Evolutionary conservation across 257 asterid species (phyloP).

Genomic region (Gentiana straminea): DNA sequence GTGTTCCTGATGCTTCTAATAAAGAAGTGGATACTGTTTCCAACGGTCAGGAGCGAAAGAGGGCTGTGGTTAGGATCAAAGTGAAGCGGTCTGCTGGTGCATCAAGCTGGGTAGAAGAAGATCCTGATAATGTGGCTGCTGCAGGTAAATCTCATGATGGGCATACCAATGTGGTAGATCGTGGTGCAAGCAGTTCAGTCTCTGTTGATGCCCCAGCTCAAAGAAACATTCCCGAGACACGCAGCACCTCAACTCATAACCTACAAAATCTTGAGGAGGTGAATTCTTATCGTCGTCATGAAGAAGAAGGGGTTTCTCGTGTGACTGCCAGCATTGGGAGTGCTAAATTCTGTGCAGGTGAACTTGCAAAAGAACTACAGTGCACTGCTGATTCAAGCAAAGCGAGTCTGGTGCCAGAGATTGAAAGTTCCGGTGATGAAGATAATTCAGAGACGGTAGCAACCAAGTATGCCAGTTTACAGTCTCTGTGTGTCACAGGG

Average conservation of each 20-base stretch:
- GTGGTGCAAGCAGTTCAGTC: slow-evolving; percentile 78
- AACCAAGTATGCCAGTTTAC: slow-evolving; percentile 29
- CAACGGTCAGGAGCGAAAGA: slow-evolving; percentile 48
- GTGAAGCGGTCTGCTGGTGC: slow-evolving; percentile 57
- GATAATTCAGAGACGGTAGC: slow-evolving; percentile 23
- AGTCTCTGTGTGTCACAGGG: slow-evolving; percentile 17
- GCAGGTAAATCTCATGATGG: slow-evolving; percentile 37
- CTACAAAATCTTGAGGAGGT: slow-evolving; percentile 63
- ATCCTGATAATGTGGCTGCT: slow-evolving; percentile 21
- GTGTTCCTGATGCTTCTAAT: slow-evolving; percentile 23
- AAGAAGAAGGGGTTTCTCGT: slow-evolving; percentile 67
- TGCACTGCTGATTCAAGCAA: slow-evolving; percentile 96
- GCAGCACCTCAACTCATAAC: slow-evolving; percentile 56
- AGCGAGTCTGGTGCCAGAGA: slow-evolving; percentile 28
- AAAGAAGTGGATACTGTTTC: slow-evolving; percentile 50
- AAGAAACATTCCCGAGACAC: slow-evolving; percentile 35
- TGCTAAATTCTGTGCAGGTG: slow-evolving; percentile 55
- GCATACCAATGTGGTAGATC: slow-evolving; percentile 40
- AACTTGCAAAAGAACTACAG: slow-evolving; percentile 65
- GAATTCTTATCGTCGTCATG: slow-evolving; percentile 45
- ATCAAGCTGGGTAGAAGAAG: slow-evolving; percentile 54
- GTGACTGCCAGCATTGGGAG: slow-evolving; percentile 93
- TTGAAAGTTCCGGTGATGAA: slow-evolving; percentile 17
- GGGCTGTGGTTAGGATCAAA: slow-evolving; percentile 64
- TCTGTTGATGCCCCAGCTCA: slow-evolving; percentile 70